Evolutionary conservation across 345 rosid genomes (phyloP), one percentile per base, ranked within the genome.

Genomic region (Psidium friedrichsthalianum): DNA sequence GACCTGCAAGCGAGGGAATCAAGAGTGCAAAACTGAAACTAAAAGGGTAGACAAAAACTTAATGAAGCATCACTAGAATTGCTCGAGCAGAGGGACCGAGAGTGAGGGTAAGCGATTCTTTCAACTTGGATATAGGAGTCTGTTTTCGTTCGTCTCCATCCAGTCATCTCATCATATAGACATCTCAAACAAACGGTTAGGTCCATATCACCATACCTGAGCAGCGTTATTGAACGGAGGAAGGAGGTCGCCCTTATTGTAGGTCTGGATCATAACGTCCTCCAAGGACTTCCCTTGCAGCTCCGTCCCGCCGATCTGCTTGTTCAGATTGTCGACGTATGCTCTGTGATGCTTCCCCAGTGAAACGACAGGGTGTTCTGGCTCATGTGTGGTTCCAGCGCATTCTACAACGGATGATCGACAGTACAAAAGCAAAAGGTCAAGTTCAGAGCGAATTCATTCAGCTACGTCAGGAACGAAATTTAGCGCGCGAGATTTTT

Each of bases 161-260:
- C 78, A 69, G 18, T 69, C 80, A 69, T 69, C 47, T 69, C 80
- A 18, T 69, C 80, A 69, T 25, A 36, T 9, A 4, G 80, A 24
- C 80, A 69, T 36, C 78, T 36, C 44, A 36, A 69, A 69, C 78
- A 5, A 69, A 18, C 18, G 40, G 47, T 32, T 69, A 32, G 78
- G 47, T 36, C 47, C 47, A 36, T 22, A 18, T 13, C 29, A 47
- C n/a, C 8, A 5, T 27, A 40, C 56, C 95, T 94, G 99, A 32
- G 99, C 99, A 86, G 99, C 98, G 84, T 95, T 97, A 86, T 97
- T 95, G 88, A 95, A 97, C 14, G 96, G 89, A 49, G 99, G 99
- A 85, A 97, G 98, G 83, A 92, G 86, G 87, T 93, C 90, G 18
- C 98, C 99, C 85, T 59, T 93, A 86, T 95, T 95, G 90, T 97